Conservation (phyloP, 1,284 basidiomycete species). For the Polyporus tsugae region DNA sequence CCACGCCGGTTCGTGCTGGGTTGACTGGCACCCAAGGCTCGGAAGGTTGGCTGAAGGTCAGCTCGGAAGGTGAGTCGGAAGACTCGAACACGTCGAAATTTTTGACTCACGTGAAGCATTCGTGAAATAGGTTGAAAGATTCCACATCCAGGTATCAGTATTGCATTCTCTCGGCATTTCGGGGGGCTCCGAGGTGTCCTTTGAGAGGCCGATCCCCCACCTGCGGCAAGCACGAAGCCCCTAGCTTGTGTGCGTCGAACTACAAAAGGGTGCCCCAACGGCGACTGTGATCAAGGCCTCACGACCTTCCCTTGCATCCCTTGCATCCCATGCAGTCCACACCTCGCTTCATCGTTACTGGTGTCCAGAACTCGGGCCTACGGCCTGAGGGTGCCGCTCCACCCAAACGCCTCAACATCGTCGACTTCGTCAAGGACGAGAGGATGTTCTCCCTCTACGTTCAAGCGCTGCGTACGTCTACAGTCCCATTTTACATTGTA, state of each 20-base stretch:
- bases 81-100: too few relatives aligned
- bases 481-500: neutral
- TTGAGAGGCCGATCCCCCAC: neutral
- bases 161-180: neutral
- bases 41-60: too few relatives aligned
- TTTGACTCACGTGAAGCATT: too few relatives aligned
- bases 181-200: neutral
- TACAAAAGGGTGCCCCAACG: neutral
- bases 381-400: neutral
- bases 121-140: too few relatives aligned
- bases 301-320: slow-evolving; percentile 20
- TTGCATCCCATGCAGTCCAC: slow-evolving; percentile 14
- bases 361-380: neutral
- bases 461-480: slow-evolving; percentile 6
- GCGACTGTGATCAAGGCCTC: neutral
- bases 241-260: neutral
- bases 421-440: slow-evolving; percentile 10
- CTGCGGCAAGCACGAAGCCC: neutral
- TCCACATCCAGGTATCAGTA: neutral
- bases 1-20: too few relatives aligned
- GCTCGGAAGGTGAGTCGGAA: too few relatives aligned
- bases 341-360: slow-evolving; percentile 7
- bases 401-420: slow-evolving; percentile 9
- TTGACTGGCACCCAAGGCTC: too few relatives aligned
- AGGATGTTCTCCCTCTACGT: slow-evolving; percentile 10